Evolutionary conservation across 805 yeast genomes (phyloP).

Genomic region (Clavispora carvajalis): DNA sequence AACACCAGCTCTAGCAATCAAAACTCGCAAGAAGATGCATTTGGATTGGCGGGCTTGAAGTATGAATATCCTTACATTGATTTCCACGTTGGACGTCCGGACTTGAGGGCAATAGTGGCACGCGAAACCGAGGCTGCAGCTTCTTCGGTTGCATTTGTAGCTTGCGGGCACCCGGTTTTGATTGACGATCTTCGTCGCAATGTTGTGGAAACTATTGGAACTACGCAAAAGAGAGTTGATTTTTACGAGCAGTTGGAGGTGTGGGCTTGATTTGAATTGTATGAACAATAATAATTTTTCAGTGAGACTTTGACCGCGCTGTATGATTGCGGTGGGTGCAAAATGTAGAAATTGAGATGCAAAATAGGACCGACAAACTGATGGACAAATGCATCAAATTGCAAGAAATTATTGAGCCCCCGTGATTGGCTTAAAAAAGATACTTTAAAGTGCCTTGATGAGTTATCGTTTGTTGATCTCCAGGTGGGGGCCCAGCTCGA

Average conservation of each 20-base stretch:
- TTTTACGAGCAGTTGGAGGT: slow-evolving; percentile 16
- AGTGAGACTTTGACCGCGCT: no score
- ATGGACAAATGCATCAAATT: no score
- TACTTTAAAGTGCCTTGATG: no score
- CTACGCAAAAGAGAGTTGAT: slow-evolving; percentile 15
- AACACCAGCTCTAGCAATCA: background rate
- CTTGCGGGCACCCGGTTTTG: slow-evolving; percentile 31
- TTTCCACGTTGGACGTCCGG: slow-evolving; percentile 39
- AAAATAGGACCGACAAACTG: no score
- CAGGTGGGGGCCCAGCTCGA: no score
- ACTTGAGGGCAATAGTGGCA: slow-evolving; percentile 33
- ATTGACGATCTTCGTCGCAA: slow-evolving; percentile 26
- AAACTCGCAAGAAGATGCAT: background rate
- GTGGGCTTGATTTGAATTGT: slow-evolving; percentile 15
- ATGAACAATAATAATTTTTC: background rate
- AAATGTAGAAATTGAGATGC: no score
- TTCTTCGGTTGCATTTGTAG: slow-evolving; percentile 37
- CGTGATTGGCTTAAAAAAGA: no score
- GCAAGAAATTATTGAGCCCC: no score
- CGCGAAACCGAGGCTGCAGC: slow-evolving; percentile 30
- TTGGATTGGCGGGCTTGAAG: slow-evolving; percentile 1
- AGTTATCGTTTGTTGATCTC: no score
- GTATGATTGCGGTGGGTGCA: no score
- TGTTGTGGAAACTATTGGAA: slow-evolving; percentile 13
- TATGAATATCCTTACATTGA: slow-evolving; percentile 13